Base-by-base conservation (phyloP, 192 early-diverging fungal species). In the Backusella australiensis region DNA sequence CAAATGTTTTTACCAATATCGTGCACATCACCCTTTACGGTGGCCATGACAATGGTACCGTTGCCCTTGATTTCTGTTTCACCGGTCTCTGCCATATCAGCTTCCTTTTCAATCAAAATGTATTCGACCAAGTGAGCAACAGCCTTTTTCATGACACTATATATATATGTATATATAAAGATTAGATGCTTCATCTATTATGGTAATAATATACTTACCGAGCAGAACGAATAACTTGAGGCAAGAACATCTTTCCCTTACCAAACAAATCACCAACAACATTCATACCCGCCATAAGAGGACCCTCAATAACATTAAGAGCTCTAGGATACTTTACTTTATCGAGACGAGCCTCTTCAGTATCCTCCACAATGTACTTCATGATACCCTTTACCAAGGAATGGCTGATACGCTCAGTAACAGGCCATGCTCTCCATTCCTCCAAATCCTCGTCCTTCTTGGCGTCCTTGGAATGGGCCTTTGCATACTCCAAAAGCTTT, bases 1-100 rank as follows among this genome's bases (percentile, higher is more conserved):
- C 95, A 94, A 88, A 98, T 98, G 85, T 98, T 98, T 87, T 97
- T 98, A 42, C 97, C 97, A 79, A 98, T 98, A 84, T 97, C 96
- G 85, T 98, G 97, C 35, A 98, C 97, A 85, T 97, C 97, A 23
- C 96, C 96, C 88, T 97, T 97, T 75, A 98, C 97, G 0, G 97
- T 98, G 35, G 97, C 97, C 86, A 98, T 87, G 11, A 98, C 86
- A 23, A 98, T 89, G 0, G 93, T 94, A 69, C 97, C 97, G 81
- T 93, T 90, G 69, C 90, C 89, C 23, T 87, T 87, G 34, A 92
- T 88, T 34, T 81, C 85, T 0, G 79, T 76, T n/a, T 76, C 85
- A 38, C 82, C 84, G 35, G 80, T 65, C 8, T 77, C 85, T 63
- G 88, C 84, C 68, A 96, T 90, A 78, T 90, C 92, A 34, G 85